Evolutionary conservation across 2,329 filamentous ascomycete species (phyloP).

Genomic region (Botrytis tulipae): DNA sequence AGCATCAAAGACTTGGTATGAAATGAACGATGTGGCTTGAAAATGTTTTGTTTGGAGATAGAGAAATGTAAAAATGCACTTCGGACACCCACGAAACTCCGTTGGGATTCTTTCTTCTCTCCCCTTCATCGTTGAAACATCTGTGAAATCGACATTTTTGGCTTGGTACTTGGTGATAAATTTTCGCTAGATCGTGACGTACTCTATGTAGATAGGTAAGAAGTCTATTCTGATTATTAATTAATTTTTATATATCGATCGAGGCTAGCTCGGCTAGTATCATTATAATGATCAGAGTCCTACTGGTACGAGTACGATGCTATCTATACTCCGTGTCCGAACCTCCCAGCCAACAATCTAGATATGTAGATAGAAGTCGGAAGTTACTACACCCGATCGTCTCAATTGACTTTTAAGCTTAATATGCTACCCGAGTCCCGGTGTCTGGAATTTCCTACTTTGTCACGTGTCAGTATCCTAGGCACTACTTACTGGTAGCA

Average conservation of each 20-base stretch:
- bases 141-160: neutral
- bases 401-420: neutral
- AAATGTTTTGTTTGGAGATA: neutral
- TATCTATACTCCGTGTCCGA: too few species aligned
- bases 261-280: neutral
- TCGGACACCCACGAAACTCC: neutral
- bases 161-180: neutral
- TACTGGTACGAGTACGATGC: too few species aligned
- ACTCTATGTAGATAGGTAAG: neutral
- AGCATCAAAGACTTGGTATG: neutral
- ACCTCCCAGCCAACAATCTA: too few species aligned
- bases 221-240: neutral
- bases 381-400: neutral
- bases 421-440: neutral
- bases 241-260: neutral
- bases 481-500: neutral
- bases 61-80: neutral
- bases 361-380: neutral
- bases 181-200: neutral
- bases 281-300: neutral
- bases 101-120: neutral
- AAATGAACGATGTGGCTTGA: neutral
- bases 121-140: slow-evolving; percentile 9
- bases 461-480: neutral
- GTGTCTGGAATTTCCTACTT: neutral